Conservation (phyloP, 192 early-diverging fungal genomes). For the Coemansia sp. region DNA sequence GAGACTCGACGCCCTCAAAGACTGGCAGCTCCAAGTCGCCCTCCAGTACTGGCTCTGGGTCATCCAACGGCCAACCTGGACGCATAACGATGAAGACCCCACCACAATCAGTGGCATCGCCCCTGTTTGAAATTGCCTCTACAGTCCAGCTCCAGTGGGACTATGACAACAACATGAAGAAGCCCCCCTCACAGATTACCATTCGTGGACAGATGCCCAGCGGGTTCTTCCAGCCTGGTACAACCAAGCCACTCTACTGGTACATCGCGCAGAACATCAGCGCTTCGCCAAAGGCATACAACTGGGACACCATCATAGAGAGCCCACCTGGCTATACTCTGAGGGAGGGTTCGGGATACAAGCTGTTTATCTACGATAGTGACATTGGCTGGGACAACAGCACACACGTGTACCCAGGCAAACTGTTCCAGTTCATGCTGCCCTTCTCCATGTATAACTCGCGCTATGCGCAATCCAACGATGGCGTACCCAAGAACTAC, state of each 20-base stretch:
- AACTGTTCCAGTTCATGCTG: constrained; percentile 57
- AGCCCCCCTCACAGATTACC: constrained; percentile 41
- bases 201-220: constrained; percentile 53
- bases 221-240: constrained; percentile 47
- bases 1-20: constrained; percentile 37
- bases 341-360: constrained; percentile 50
- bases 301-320: constrained; percentile 52
- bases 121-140: constrained; percentile 49
- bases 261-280: constrained; percentile 54
- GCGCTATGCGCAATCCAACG: constrained; percentile 53
- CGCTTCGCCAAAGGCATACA: constrained; percentile 37
- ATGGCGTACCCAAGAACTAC: constrained; percentile 54
- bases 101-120: constrained; percentile 46
- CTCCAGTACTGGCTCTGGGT: constrained; percentile 35
- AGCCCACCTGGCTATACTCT: constrained; percentile 56
- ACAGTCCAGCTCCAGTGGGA: constrained; percentile 53
- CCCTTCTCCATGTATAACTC: constrained; percentile 59
- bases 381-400: constrained; percentile 57
- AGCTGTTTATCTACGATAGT: constrained; percentile 53
- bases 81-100: constrained; percentile 55
- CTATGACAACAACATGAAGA: constrained; percentile 56
- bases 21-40: constrained; percentile 35
- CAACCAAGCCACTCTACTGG: constrained; percentile 55
- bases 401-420: constrained; percentile 47
- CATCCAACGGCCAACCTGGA: constrained; percentile 55